Conservation (phyloP, 1,284 basidiomycete genomes). For the Cryptococcus sp. region DNA sequence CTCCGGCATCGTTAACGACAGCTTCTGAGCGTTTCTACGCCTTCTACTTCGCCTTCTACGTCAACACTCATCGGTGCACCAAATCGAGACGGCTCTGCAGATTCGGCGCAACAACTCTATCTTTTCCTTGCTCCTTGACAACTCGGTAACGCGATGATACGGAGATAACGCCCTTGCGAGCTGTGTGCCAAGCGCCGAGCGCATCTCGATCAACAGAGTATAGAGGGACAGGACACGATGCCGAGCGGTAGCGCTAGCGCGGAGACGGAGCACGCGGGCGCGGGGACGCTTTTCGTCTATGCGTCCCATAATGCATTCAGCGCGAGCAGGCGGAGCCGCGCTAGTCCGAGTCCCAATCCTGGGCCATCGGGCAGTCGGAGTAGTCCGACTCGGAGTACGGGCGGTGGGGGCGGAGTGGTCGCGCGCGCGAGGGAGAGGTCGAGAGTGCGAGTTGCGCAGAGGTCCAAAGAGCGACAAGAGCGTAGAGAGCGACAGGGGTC, state of each 20-base stretch:
- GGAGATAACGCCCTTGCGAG: no score
- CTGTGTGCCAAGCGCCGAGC: no score
- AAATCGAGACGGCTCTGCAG: no score
- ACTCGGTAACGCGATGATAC: no score
- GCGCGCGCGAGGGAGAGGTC: conserved; percentile 3
- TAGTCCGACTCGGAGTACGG: neutral
- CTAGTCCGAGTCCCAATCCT: neutral
- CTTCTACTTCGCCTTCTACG: no score
- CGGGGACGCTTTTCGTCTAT: conserved; percentile 44
- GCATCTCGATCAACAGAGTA: no score
- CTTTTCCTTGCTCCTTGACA: no score
- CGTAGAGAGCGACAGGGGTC: neutral
- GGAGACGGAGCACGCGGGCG: conserved; percentile 39
- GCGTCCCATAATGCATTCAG: conserved; percentile 7
- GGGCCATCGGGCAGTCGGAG: neutral
- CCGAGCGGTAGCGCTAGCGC: conserved; percentile 4
- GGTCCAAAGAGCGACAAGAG: neutral
- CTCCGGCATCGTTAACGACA: no score
- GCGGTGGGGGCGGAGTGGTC: neutral
- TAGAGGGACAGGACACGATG: neutral
- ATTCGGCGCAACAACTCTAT: no score
- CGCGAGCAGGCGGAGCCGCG: conserved; percentile 3
- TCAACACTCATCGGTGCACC: no score
- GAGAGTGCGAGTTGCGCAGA: neutral
- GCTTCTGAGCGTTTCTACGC: no score